Percentiles rank a stretch among this genome's conserved stretches.
phyloP scores from a whole-genome alignment of 2,329 filamentous ascomycete species.

The Chaetomium globosum region DNA sequence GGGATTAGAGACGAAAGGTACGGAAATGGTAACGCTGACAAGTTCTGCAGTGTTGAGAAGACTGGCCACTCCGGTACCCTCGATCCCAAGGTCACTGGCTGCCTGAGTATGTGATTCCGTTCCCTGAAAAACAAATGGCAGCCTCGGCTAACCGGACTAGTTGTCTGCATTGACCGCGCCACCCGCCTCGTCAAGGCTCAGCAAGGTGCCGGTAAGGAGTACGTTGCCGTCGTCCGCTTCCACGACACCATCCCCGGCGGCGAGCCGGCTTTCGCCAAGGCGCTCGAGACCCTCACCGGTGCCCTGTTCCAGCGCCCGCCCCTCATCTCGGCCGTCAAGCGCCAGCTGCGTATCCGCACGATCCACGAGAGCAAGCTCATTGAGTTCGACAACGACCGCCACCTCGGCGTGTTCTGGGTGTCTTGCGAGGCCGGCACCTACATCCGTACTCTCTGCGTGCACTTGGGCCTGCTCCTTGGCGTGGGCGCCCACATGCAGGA shows the following conservation, averaged over 20 bases:
- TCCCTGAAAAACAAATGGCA: not conserved
- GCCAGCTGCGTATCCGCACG: slow-evolving; percentile 95
- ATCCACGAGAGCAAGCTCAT: slow-evolving; percentile 96
- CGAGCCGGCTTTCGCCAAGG: slow-evolving; percentile 87
- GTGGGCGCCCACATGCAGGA: slow-evolving; percentile 66
- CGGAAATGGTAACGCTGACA: slow-evolving; percentile 18
- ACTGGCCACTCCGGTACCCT: slow-evolving; percentile 98
- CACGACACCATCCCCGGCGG: slow-evolving; percentile 95
- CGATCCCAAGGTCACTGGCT: slow-evolving; percentile 84
- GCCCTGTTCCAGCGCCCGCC: slow-evolving; percentile 96
- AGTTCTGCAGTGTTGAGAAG: slow-evolving; percentile 74
- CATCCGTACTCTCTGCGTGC: slow-evolving; percentile 96
- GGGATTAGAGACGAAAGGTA: not conserved
- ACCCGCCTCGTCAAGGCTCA: slow-evolving; percentile 98
- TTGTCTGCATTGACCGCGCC: slow-evolving; percentile 77
- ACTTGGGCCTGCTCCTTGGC: slow-evolving; percentile 73
- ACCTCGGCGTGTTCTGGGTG: slow-evolving; percentile 98
- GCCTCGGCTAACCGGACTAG: slow-evolving; percentile 24
- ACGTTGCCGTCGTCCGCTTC: slow-evolving; percentile 91
- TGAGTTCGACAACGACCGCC: slow-evolving; percentile 98
- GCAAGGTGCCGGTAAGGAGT: slow-evolving; percentile 98
- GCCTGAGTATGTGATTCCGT: slow-evolving; percentile 42
- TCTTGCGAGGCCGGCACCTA: slow-evolving; percentile 98
- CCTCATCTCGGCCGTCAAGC: slow-evolving; percentile 97
- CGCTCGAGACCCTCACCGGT: slow-evolving; percentile 93